Conservation (phyloP, 805 yeast genomes). For the Candida maesae region DNA sequence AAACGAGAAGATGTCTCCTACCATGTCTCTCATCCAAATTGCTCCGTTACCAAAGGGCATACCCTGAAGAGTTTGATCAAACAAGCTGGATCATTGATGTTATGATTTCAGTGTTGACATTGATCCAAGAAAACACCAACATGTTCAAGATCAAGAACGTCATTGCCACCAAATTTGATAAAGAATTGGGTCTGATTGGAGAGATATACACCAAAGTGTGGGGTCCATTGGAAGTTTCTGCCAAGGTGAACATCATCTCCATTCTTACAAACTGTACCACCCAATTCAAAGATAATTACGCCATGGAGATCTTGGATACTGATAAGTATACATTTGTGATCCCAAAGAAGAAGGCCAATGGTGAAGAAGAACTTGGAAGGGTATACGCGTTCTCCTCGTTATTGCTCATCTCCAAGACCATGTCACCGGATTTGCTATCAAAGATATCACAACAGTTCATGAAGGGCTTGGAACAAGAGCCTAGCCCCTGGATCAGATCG, state of each 20-base stretch:
- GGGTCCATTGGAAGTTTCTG: conserved; percentile 55
- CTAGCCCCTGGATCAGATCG: conserved; percentile 72
- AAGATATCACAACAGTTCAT: conserved; percentile 30
- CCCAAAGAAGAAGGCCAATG: conserved; percentile 58
- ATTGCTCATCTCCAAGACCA: conserved; percentile 38
- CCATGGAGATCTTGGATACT: conserved; percentile 24
- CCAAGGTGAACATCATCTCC: conserved; percentile 47
- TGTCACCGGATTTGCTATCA: conserved; percentile 26
- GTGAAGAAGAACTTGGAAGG: conserved; percentile 65
- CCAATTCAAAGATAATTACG: conserved; percentile 22
- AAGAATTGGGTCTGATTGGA: conserved; percentile 33
- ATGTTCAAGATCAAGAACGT: conserved; percentile 57
- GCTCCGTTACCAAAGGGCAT: conserved; percentile 38
- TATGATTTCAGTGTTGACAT: conserved; percentile 41
- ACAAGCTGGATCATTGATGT: conserved; percentile 49
- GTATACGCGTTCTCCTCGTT: conserved; percentile 53
- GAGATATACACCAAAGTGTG: conserved; percentile 44
- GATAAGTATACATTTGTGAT: conserved; percentile 39
- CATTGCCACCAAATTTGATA: conserved; percentile 50
- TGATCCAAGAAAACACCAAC: conserved; percentile 52
- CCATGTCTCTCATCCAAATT: conserved; percentile 53
- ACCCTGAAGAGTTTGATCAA: conserved; percentile 34
- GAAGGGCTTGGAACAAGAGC: conserved; percentile 50
- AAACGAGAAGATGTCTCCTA: conserved; percentile 63
- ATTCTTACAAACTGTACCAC: conserved; percentile 36